Conservation (phyloP, 306 rosid genomes). For the Vigna angularis region DNA sequence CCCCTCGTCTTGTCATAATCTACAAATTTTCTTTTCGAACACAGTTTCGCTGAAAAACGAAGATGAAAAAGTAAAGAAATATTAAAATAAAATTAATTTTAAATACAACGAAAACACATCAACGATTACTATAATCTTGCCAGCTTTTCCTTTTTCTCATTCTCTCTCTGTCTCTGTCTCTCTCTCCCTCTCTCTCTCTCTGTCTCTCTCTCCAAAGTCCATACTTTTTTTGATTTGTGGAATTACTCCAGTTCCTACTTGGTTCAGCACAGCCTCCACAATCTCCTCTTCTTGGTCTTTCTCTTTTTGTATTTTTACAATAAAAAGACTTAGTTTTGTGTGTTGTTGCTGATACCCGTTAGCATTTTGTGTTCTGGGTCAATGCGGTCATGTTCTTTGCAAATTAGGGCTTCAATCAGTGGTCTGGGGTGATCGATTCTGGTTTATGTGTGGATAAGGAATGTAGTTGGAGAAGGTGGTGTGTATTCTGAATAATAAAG, state of each 20-base stretch:
- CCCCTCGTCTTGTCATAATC: conserved; percentile 22
- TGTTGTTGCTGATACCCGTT: conserved; percentile 40
- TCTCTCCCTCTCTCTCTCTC: conserved; percentile 14
- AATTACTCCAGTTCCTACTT: conserved; percentile 47
- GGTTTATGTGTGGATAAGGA: conserved; percentile 5
- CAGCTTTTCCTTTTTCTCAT: conserved; percentile 37
- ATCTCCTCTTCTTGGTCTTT: conserved; percentile 18
- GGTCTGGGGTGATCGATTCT: conserved; percentile 45
- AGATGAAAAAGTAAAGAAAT: neutral
- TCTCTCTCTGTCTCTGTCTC: neutral
- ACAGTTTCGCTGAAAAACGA: neutral
- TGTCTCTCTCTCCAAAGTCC: conserved; percentile 42
- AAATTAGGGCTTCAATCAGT: conserved; percentile 56
- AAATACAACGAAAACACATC: conserved; percentile 33
- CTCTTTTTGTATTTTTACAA: neutral
- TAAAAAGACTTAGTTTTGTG: conserved; percentile 22
- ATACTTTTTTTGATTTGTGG: conserved; percentile 39
- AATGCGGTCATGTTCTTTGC: conserved; percentile 42
- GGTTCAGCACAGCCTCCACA: conserved; percentile 43
- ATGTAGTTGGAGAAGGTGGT: conserved; percentile 50
- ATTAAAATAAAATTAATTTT: conserved; percentile 5
- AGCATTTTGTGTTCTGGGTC: conserved; percentile 48
- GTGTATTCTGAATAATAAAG: conserved; percentile 31
- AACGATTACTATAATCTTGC: conserved; percentile 42
- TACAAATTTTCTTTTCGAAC: neutral